Base-by-base conservation (phyloP, 2,329 filamentous ascomycete genomes). In the Endoconidiophora polonica region DNA sequence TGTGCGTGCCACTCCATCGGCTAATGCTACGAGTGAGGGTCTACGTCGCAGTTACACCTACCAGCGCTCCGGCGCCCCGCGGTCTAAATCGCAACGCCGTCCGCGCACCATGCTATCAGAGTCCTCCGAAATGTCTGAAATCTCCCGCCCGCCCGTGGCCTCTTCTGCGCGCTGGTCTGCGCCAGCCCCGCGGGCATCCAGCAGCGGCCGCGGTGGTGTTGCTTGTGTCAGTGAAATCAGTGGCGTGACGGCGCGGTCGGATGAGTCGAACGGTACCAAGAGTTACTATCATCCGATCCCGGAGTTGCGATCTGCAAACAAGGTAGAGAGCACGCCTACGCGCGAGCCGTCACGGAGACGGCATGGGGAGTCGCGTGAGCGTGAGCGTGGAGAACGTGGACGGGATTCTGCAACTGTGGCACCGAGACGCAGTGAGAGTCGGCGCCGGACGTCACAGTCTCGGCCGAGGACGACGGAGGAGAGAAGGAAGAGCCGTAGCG, bases 261-360 rank as follows among this genome's bases (percentile, higher is more conserved):
- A 62, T 42, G 70, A 68, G 58, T 73, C 77, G 2, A 56, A 71
- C 6, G 74, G 74, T 26, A 76, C 72, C 56, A 77, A 76, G 67
- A 68, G 72, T 37, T 77, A 78, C 58, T 66, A 66, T 55, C 72
- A 76, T 56, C 62, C 69, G 37, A 72, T 76, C 59, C 74, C 74
- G 2, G 73, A 74, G 55, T 59, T 74, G 56, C 65, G 54, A 57
- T 62, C 48, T 63, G 58, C 53, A 61, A 54, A 24, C 23, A 24
- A 33, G 5, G 41, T 46, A n/a, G 26, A 45, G 12, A 29, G 24
- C 12, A n/a, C 46, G 20, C 46, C 61, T 4, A 23, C 39, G 3
- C 47, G 51, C 23, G 51, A 46, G 22, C 43, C 43, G 2, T 53
- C 48, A 9, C 43, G 47, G 23, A 44, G 37, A 18, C 47, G 52